Evolutionary conservation across 305 asterid genomes (phyloP).

Genomic region (Fraxinus nigra): DNA sequence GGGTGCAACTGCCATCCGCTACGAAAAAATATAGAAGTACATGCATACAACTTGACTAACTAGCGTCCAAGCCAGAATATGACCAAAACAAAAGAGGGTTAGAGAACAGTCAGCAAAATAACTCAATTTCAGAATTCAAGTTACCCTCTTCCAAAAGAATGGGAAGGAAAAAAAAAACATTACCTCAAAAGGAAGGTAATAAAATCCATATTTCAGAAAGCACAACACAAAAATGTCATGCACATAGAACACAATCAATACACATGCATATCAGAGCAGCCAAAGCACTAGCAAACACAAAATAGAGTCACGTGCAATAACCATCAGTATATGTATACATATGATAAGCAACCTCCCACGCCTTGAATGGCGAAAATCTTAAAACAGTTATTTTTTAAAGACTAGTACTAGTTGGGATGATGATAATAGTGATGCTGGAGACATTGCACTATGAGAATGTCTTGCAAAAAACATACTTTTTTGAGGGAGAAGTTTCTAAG

Average conservation of each 20-base stretch:
- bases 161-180: no score
- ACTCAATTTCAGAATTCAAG: neutral
- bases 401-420: neutral
- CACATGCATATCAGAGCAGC: neutral
- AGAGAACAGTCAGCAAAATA: neutral
- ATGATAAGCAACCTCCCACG: neutral
- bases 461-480: neutral
- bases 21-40: neutral
- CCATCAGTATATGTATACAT: neutral
- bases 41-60: neutral
- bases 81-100: neutral
- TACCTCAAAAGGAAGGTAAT: neutral
- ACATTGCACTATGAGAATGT: neutral
- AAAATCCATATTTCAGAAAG: neutral
- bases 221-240: neutral
- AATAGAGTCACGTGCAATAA: neutral
- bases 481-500: neutral
- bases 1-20: neutral
- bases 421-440: neutral
- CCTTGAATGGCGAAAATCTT: neutral
- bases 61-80: neutral
- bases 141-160: neutral
- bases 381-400: neutral
- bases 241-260: neutral
- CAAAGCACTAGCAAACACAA: neutral